phyloP scores from a whole-genome alignment of 176 grass and related monocot species.

The Poa pratensis region DNA sequence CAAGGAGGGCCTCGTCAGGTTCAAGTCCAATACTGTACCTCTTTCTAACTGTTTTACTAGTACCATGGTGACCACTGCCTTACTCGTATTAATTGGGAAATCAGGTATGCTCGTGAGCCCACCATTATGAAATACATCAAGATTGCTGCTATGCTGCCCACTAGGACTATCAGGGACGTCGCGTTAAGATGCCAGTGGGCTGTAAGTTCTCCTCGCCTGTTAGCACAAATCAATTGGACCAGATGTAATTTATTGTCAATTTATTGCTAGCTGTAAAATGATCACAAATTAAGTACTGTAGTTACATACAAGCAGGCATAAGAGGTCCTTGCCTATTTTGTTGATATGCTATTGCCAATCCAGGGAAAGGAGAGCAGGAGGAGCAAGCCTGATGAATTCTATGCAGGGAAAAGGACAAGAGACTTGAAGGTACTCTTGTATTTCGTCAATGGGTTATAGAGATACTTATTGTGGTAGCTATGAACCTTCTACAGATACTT shows the following conservation, averaged over 20 bases:
- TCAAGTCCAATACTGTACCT: background rate
- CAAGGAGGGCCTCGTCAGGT: constrained; percentile 64
- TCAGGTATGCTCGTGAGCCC: constrained; percentile 68
- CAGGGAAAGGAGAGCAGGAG: constrained; percentile 61
- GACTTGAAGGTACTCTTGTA: constrained; percentile 65
- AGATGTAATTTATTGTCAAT: background rate
- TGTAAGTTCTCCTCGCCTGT: constrained; percentile 34
- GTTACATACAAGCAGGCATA: background rate
- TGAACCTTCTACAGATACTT: constrained; percentile 15
- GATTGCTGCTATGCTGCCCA: constrained; percentile 78
- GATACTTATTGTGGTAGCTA: background rate
- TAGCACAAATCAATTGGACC: background rate
- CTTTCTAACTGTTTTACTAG: background rate
- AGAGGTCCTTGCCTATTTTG: background rate
- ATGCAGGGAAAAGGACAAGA: constrained; percentile 62
- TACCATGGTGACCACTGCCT: background rate
- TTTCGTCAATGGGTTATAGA: background rate
- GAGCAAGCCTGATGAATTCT: constrained; percentile 58
- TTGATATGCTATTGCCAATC: constrained; percentile 27
- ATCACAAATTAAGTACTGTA: background rate
- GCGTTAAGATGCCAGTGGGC: constrained; percentile 76
- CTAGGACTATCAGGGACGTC: constrained; percentile 81
- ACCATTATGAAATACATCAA: constrained; percentile 92
- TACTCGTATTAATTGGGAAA: background rate
- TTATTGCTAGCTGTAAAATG: background rate